A percentile compares a stretch with the other conserved stretches of the same genome.
Conservation (phyloP, 352 stramenopile genomes). For the Phytopythium helicoides region DNA sequence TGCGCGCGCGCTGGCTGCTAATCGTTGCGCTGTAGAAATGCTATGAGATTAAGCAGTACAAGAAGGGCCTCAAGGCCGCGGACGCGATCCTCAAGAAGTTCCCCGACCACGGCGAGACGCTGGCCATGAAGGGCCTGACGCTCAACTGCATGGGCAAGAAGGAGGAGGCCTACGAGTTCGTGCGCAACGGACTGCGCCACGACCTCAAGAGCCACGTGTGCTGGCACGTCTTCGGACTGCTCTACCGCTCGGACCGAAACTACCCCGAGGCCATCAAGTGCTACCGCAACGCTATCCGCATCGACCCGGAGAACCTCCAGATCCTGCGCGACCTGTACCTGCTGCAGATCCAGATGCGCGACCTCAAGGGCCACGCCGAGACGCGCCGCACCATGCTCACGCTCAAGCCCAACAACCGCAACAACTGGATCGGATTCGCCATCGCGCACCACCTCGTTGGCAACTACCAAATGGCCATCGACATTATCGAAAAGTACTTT, state of each 20-base stretch:
- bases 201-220: conserved; percentile 96
- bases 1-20: too few relatives aligned
- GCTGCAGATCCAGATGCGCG: conserved; percentile 93
- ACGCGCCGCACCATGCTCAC: conserved; percentile 93
- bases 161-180: conserved; percentile 95
- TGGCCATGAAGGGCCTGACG: conserved; percentile 98
- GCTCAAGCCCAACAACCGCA: conserved; percentile 92
- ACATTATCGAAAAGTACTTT: conserved; percentile 97
- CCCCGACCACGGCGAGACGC: conserved; percentile 95
- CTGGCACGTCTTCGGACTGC: conserved; percentile 98
- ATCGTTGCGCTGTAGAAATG: conserved; percentile 94
- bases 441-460: conserved; percentile 94
- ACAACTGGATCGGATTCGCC: conserved; percentile 97
- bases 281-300: conserved; percentile 96
- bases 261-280: conserved; percentile 98
- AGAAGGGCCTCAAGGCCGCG: conserved; percentile 96
- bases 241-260: conserved; percentile 96
- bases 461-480: conserved; percentile 91
- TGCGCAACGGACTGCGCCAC: conserved; percentile 92
- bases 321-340: conserved; percentile 96
- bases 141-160: conserved; percentile 94
- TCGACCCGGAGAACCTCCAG: conserved; percentile 97
- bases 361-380: conserved; percentile 92
- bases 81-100: conserved; percentile 96
- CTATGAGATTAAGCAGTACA: conserved; percentile 99